Evolutionary conservation across 163 green algal genomes (phyloP), one percentile per base, ranked within the genome.

Genomic region (Prototheca cutis): DNA sequence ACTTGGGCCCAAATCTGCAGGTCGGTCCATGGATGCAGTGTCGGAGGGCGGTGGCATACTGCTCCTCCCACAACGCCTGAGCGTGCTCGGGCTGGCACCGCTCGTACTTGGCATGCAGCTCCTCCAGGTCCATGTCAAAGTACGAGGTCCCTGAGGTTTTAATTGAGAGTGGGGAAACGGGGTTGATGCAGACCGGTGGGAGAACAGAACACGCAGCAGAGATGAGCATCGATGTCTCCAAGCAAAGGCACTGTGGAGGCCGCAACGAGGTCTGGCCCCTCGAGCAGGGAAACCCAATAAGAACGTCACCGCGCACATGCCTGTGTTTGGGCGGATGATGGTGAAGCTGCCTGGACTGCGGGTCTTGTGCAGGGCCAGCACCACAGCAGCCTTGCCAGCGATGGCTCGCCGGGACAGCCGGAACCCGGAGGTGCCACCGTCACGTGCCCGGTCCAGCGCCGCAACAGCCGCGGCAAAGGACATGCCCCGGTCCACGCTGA

Each of bases 401-500:
- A 80, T 76, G n/a, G 72, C 71, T 17, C 79, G 72, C 2, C 68
- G 53, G 53, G 68, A 85, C 32, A 74, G 56, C 5, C 71, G 66
- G 77, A 94, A 95, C 18, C 79, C 75, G 52, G 62, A 79, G 34
- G 32, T 23, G 19, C 8, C 40, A 52, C 52, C 61, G 13, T 31
- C 45, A 17, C 62, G 40, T 55, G 87, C 80, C 24, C 77, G 77
- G 28, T 78, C 65, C 55, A 94, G 69, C 24, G 62, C 54, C 4
- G 57, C 47, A 0, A 47, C 23, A 1, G 79, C 84, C 15, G 47
- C 73, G 67, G 80, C 64, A 42, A 82, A 96, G 59, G 70, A 82
- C 25, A 93, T 58, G 6, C 88, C 88, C 5, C 88, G 59, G 67
- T 96, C 88, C 4, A 95, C 69, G 48, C 33, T 68, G 23, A 96